Evolutionary conservation across 192 early-diverging fungal genomes (phyloP).

Genomic region (Coemansia sp.): DNA sequence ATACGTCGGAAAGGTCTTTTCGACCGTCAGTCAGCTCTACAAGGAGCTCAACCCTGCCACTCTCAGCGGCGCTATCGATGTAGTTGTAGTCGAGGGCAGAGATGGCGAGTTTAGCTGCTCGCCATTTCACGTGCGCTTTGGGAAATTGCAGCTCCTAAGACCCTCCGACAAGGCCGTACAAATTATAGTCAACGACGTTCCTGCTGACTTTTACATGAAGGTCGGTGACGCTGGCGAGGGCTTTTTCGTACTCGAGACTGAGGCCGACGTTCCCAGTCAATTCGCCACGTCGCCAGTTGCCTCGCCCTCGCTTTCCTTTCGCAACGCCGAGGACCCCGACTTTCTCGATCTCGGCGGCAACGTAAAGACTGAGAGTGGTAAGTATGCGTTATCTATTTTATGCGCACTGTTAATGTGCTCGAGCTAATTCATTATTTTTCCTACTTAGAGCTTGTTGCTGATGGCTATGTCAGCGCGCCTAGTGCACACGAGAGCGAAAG

Average conservation of each 20-base stretch:
- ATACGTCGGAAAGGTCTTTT: slow-evolving; percentile 70
- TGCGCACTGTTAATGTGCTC: neutral
- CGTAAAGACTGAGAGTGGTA: slow-evolving; percentile 7
- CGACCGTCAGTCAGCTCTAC: slow-evolving; percentile 88
- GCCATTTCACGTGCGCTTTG: slow-evolving; percentile 98
- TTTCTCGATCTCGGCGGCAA: slow-evolving; percentile 51
- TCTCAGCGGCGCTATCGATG: slow-evolving; percentile 96
- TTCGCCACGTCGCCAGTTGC: slow-evolving; percentile 93
- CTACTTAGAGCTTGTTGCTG: slow-evolving; percentile 12
- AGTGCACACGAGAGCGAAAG: slow-evolving; percentile 66
- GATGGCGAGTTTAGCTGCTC: slow-evolving; percentile 88
- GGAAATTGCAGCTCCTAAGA: slow-evolving; percentile 88
- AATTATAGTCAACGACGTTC: slow-evolving; percentile 81
- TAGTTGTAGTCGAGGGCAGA: slow-evolving; percentile 88
- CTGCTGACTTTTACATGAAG: slow-evolving; percentile 89
- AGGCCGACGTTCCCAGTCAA: slow-evolving; percentile 87
- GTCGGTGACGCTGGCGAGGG: slow-evolving; percentile 97
- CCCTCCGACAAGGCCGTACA: slow-evolving; percentile 94
- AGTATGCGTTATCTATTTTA: neutral
- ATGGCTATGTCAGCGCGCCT: slow-evolving; percentile 73
- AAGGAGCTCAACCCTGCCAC: slow-evolving; percentile 97
- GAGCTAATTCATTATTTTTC: slow-evolving; percentile 1
- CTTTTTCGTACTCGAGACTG: slow-evolving; percentile 96
- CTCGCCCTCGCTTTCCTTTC: slow-evolving; percentile 58
- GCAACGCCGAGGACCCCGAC: slow-evolving; percentile 30